Evolutionary conservation across 2,329 filamentous ascomycete species (phyloP).

Genomic region (Aspergillus sp.): DNA sequence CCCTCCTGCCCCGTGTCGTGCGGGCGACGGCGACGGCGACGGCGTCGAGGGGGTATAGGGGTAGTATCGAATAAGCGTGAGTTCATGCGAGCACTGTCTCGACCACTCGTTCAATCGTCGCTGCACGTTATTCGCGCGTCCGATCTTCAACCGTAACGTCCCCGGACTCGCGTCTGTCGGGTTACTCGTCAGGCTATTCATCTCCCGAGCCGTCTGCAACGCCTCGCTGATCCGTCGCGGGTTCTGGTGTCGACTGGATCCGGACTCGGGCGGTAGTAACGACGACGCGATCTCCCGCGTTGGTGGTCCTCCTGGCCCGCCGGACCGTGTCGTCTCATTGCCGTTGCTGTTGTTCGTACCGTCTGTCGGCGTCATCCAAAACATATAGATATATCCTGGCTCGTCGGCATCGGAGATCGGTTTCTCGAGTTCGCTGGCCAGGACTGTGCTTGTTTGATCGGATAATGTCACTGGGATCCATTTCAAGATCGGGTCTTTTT

Average conservation of each 20-base stretch:
- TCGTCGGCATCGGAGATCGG: slow-evolving; percentile 73
- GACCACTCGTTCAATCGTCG: slow-evolving; percentile 90
- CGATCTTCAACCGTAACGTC: slow-evolving; percentile 67
- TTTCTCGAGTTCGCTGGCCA: slow-evolving; percentile 75
- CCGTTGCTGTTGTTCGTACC: background rate
- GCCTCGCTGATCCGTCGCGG: slow-evolving; percentile 37
- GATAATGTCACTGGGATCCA: slow-evolving; percentile 69
- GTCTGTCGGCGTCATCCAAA: slow-evolving; percentile 80
- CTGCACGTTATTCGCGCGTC: slow-evolving; percentile 77
- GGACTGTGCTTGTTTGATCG: slow-evolving; percentile 65
- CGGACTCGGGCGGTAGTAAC: slow-evolving; percentile 52
- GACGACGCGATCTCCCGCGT: slow-evolving; percentile 61
- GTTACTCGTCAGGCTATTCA: slow-evolving; percentile 31
- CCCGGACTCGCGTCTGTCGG: slow-evolving; percentile 43
- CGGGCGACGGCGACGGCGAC: slow-evolving; percentile 15
- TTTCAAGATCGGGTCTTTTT: slow-evolving; percentile 54
- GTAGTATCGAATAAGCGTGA: slow-evolving; percentile 88
- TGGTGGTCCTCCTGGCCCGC: slow-evolving; percentile 35
- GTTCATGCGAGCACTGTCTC: slow-evolving; percentile 84
- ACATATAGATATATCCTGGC: slow-evolving; percentile 96
- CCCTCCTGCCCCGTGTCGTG: background rate
- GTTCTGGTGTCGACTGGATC: slow-evolving; percentile 7
- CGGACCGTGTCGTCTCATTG: slow-evolving; percentile 38
- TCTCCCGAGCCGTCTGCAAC: slow-evolving; percentile 36
- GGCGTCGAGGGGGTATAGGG: slow-evolving; percentile 59